Base-by-base conservation (phyloP, 1,139 yeast species). In the Zygosaccharomyces sapae region DNA sequence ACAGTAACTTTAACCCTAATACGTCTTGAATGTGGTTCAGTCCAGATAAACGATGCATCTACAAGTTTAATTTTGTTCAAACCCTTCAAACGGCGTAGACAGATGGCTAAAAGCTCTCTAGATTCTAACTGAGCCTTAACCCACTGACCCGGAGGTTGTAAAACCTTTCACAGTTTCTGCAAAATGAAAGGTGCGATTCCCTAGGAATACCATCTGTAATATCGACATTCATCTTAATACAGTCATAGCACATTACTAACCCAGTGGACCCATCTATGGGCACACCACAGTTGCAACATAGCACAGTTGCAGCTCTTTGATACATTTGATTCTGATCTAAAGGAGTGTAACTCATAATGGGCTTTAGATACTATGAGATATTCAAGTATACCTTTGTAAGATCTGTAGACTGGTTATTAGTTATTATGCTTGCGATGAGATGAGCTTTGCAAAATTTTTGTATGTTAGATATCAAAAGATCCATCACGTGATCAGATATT, bases 1-100 rank as follows among this genome's bases (percentile, higher is more conserved):
- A 92, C 96, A 0, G 98, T 88, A 44, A 94, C 70, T 63, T 89
- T 90, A 54, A 92, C 80, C 66, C 90, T 80, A 55, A 92, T 80
- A 75, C 98, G 83, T 68, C 98, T 82, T 24, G 97, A 90, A 68
- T 92, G 99, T 1, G 99, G 98, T 70, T 92, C 99, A 0, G 99
- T 92, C 99, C 99, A 92, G 53, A 92, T 82, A 62, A 92, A 92
- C 3, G 90, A 79, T 5, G 98, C 98, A 71, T 94, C 98, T 29
- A 90, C 81, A 51, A 92, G 75, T 57, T 98, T 76, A 44, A 90
- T 94, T 62, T 88, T 89, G 55, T 80, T 83, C 57, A 94, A 75
- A 46, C 98, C 98, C 61, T 85, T 87, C 57, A 94, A 75, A 66
- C 94, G 79, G 68, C 94, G 81, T 58, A 92, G 73, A 73, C 97